These are phyloP conservation scores for Eruca vesicaria DNA, from an alignment of 441 rosid genomes.

Conservation along the genomic window DNA sequence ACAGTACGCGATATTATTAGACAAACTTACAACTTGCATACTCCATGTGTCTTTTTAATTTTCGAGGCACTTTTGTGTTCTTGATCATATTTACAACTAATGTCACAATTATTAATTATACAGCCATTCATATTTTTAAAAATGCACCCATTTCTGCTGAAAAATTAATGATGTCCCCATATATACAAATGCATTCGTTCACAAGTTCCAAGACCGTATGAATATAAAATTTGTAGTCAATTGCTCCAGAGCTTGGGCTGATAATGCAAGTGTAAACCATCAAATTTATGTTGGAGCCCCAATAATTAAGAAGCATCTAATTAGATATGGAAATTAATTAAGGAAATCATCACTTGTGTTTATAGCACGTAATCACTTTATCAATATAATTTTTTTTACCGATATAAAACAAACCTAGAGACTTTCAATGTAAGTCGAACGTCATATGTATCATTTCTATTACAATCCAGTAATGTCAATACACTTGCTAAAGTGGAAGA, in stretches of 20 bases:
- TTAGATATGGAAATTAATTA: too few species aligned
- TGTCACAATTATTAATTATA: conserved; percentile 23
- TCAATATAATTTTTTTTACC: background rate
- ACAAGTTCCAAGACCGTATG: conserved; percentile 29
- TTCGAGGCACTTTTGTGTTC: conserved; percentile 33
- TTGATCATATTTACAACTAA: conserved; percentile 32
- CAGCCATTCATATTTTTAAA: background rate
- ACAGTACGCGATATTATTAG: conserved; percentile 8
- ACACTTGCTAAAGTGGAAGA: background rate
- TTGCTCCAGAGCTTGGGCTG: conserved; percentile 4
- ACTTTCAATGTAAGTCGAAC: background rate
- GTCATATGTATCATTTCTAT: background rate
- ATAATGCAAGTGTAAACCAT: conserved; percentile 12
- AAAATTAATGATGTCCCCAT: conserved; percentile 8
- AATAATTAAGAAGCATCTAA: background rate
- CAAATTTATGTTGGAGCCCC: conserved; percentile 14
- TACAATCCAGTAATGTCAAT: background rate
- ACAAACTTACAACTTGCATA: conserved; percentile 25
- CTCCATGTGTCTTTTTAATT: conserved; percentile 31
- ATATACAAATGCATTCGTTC: conserved; percentile 17
- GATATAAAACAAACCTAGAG: background rate
- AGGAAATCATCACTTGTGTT: too few species aligned
- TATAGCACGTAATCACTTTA: background rate
- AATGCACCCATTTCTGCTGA: conserved; percentile 3
- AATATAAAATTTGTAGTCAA: background rate